Evolutionary conservation across 225 moss, liverwort and hornwort genomes (phyloP), one percentile per base, ranked within the genome.

Genomic region (Sphagnum tenellum): DNA sequence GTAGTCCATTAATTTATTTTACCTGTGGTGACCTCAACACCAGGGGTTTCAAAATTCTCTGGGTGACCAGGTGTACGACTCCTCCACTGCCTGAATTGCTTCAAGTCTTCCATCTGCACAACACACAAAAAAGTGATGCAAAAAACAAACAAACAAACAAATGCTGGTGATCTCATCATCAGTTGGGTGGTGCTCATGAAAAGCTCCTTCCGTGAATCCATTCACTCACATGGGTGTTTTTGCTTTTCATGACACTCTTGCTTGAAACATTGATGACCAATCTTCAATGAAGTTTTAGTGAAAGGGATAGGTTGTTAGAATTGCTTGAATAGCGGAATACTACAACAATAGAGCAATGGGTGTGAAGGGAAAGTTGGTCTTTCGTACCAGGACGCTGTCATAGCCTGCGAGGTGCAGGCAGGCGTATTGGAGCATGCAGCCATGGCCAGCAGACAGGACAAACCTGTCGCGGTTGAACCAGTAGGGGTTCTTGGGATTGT

Each of bases 381-480:
- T 29, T 29, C 29, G 9, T 79, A 84, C 84, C 72, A 51, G 56
- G 3, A 78, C 78, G 50, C 78, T 75, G 53, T 78, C 81, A 55
- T 71, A 85, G 48, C 84, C 84, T 4, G 81, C 77, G 64, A 85
- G 69, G 57, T 78, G 76, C 50, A 85, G 81, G 12, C 81, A 78
- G 3, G 84, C 84, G 11, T 85, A 85, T 70, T 85, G 84, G 45
- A 85, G 81, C 84, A 85, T 85, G 54, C 84, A 85, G 50, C 84
- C 84, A 57, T 85, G 84, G 12, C 84, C 84, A 55, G 84, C 84
- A 51, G 81, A 81, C 44, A 85, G 78, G 4, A 85, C 84, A 51
- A 85, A 85, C 61, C 84, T 72, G 65, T 85, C 84, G 29, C 84
- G 77, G 59, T 85, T 85, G 69, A 85, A 85, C 75, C 78, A 85